Evolutionary conservation across 1,284 basidiomycete genomes (phyloP).

Genomic region (Ceratobasidium sp.): DNA sequence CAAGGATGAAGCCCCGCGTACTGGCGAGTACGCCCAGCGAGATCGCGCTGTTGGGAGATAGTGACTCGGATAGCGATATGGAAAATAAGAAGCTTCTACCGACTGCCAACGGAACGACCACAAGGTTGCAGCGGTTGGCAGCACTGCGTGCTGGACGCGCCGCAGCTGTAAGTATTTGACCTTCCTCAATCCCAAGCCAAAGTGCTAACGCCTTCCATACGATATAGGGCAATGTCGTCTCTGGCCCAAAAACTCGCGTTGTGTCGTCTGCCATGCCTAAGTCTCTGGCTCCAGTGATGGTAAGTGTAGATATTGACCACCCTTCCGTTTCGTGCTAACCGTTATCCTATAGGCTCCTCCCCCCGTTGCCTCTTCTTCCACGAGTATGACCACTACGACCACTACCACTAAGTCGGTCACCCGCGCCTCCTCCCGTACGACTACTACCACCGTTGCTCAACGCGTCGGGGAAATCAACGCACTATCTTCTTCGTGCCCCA

Average conservation of each 20-base stretch:
- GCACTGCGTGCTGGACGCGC: slow-evolving; percentile 4
- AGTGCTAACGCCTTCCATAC: background rate
- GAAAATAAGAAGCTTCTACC: background rate
- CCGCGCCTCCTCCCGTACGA: background rate
- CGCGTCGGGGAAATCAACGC: slow-evolving; percentile 18
- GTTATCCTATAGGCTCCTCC: background rate
- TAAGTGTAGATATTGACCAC: background rate
- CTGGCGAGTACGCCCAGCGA: background rate
- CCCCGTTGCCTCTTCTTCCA: slow-evolving; percentile 4
- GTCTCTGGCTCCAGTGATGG: background rate
- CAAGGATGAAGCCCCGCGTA: slow-evolving; percentile 7
- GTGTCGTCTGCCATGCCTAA: background rate
- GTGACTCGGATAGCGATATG: background rate
- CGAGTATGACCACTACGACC: background rate
- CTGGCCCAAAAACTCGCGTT: background rate
- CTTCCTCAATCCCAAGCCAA: background rate
- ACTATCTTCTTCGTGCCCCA: background rate
- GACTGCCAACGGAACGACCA: background rate
- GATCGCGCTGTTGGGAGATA: slow-evolving; percentile 3
- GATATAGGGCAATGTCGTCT: background rate
- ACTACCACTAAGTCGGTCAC: background rate
- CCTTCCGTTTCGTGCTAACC: background rate
- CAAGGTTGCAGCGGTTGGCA: background rate
- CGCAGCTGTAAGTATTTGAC: background rate
- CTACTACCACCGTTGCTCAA: slow-evolving; percentile 4